Base-by-base conservation (phyloP, 106 monocot genomes). In the Alisma plantagoaquatica region DNA sequence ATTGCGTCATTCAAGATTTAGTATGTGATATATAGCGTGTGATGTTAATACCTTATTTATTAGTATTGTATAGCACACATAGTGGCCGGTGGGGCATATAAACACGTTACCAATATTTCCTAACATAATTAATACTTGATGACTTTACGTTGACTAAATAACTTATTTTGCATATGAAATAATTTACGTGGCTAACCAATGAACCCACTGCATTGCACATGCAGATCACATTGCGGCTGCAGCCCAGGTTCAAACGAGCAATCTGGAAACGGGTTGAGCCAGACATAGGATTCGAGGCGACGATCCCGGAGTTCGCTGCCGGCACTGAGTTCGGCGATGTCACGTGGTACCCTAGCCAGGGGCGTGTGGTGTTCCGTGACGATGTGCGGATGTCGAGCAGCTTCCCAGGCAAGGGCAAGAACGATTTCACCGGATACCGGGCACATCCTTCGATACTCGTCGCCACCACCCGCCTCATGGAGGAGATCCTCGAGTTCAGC, bases 381-480 rank as follows among this genome's bases (percentile, higher is more conserved):
- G 66, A 66, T 18, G n/a, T 56, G 31, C 33, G 45, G 23, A 17
- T 56, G 16, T 48, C 66, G 4, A 43, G 46, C 45, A 47, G 21
- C 31, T 21, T 33, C 15, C 35, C 29, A 15, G 66, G 66, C 1
- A 66, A 47, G 22, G 66, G 56, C 24, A 24, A 38, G n/a, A 56
- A 66, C 46, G 48, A 57, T 33, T 66, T 49, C 56, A 32, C 3
- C 22, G 66, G 66, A 2, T 66, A 56, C 56, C 56, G 56, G 23
- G 19, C 59, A 4, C 66, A 66, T 25, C 33, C 47, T 23, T 23
- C 33, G 3, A 15, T 49, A 20, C 1, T 66, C 21, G 23, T 57
- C 18, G 21, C 20, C 10, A 7, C 22, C 2, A 41, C 8, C 3
- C 28, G 53, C 3, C 27, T 3, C 6, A 12, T 50, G 58, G 67